Conservation (phyloP, 768 basidiomycete species). For the Trametes cingulata region DNA sequence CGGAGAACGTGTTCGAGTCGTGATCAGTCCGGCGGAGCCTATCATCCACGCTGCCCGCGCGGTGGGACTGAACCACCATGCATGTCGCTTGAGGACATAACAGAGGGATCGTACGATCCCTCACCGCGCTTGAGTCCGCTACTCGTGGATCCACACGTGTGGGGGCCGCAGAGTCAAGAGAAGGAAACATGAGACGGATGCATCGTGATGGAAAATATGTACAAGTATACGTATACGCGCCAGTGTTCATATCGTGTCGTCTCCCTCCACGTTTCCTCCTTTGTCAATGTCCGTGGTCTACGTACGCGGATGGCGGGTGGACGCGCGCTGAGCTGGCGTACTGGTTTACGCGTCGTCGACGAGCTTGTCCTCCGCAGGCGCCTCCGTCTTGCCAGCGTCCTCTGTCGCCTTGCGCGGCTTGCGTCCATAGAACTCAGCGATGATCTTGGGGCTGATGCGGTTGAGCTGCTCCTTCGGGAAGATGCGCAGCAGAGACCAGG, state of each 20-base stretch:
- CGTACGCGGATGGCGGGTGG: background rate
- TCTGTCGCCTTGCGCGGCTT: conserved; percentile 69
- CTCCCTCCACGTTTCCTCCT: background rate
- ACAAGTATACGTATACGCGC: conserved; percentile 14
- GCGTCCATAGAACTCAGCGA: conserved; percentile 89
- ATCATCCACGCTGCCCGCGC: background rate
- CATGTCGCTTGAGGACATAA: background rate
- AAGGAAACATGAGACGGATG: background rate
- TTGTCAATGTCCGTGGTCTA: conserved; percentile 1
- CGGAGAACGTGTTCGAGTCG: conserved; percentile 3
- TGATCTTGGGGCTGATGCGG: conserved; percentile 96
- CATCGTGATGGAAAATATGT: conserved; percentile 10
- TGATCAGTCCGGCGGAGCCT: background rate
- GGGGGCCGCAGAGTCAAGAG: background rate
- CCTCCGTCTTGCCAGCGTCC: conserved; percentile 49
- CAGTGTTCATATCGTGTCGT: background rate
- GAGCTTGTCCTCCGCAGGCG: conserved; percentile 52
- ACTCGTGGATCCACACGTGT: background rate
- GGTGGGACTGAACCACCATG: conserved; percentile 8
- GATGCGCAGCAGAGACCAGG: conserved; percentile 94
- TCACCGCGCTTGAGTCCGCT: too few species aligned
- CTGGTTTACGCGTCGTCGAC: conserved; percentile 49
- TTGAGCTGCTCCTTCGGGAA: conserved; percentile 99
- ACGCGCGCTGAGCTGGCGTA: background rate
- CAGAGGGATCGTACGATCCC: background rate